These are phyloP conservation scores for Kickxella alabastrina DNA, from an alignment of 192 early-diverging fungal species.

Conservation along the genomic window DNA sequence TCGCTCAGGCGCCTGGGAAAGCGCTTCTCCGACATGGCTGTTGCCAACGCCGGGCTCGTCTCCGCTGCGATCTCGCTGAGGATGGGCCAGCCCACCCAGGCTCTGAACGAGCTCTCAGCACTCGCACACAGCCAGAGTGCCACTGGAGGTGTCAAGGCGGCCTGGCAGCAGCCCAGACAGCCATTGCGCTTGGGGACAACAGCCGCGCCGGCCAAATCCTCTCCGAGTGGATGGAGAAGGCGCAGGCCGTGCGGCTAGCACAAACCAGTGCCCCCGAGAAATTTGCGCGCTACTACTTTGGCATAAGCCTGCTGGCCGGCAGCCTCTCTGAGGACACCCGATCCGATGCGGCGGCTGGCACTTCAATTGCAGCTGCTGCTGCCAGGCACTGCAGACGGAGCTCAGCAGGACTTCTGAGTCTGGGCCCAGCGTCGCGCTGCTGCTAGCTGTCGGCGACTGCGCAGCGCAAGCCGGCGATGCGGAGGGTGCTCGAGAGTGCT, in stretches of 20 bases:
- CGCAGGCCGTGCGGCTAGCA: constrained; percentile 11
- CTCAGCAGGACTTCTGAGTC: constrained; percentile 2
- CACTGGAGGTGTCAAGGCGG: constrained; percentile 3
- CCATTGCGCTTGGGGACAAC: constrained; percentile 19
- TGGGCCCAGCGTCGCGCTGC: constrained; percentile 3
- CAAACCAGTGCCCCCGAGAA: constrained; percentile 1
- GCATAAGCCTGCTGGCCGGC: constrained; percentile 16
- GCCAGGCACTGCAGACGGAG: constrained; percentile 9
- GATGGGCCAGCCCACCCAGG: constrained; percentile 4
- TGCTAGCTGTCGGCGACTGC: constrained; percentile 33
- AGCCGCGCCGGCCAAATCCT: constrained; percentile 18
- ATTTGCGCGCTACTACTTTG: constrained; percentile 43
- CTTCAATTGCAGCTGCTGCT: too few species aligned
- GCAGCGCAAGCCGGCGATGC: constrained; percentile 23
- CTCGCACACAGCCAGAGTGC: constrained; percentile 13
- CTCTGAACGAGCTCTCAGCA: constrained; percentile 29
- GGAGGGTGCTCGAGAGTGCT: constrained; percentile 12
- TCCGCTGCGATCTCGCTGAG: constrained; percentile 33
- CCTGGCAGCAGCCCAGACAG: constrained; percentile 38
- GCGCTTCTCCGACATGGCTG: constrained; percentile 1
- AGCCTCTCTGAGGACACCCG: constrained; percentile 23
- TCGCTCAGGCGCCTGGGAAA: constrained; percentile 18
- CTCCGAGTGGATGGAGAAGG: constrained; percentile 24
- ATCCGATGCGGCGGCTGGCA: too few species aligned
- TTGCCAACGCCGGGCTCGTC: constrained; percentile 11